phyloP scores from a whole-genome alignment of 176 grass and related monocot species.

The bread wheat (Triticum aestivum) region IWGSC_CS_RefSeq_v2.1 NC_057813.1:165955797-165956296 shows the following conservation, averaged over 20 bases:
- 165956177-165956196: constrained; percentile 34
- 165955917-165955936: constrained; percentile 56
- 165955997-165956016: constrained; percentile 47
- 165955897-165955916: constrained; percentile 60
- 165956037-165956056: constrained; percentile 47
- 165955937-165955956: constrained; percentile 36
- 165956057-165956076: constrained; percentile 39
- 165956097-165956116: constrained; percentile 54
- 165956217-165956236: constrained; percentile 61
- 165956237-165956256: constrained; percentile 88
- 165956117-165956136: constrained; percentile 82
- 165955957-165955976: constrained; percentile 49
- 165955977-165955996: constrained; percentile 20
- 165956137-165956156: constrained; percentile 36
- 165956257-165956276: constrained; percentile 47
- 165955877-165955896: constrained; percentile 33
- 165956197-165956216: constrained; percentile 46
- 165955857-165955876: constrained; percentile 46
- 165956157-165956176: constrained; percentile 28
- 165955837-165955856: constrained; percentile 30
- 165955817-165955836: constrained; percentile 43
- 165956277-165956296: constrained; percentile 51
- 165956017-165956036: constrained; percentile 48
- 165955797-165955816: constrained; percentile 52
- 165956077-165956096: constrained; percentile 47